Conservation (phyloP, 345 rosid genomes). For the Turnera subulata region DNA sequence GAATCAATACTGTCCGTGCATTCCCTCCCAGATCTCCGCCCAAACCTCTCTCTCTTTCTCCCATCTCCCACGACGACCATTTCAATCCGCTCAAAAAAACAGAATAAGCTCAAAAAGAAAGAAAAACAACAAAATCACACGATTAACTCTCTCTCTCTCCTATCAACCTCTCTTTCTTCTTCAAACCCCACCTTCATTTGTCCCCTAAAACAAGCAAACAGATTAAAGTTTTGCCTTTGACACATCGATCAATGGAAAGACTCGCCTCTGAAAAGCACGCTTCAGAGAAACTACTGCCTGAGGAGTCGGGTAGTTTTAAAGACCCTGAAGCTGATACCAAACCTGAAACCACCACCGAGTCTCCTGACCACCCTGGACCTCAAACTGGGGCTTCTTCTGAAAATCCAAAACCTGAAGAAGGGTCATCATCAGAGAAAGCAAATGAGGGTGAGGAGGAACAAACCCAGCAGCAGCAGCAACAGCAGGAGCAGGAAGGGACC, state of each 20-base stretch:
- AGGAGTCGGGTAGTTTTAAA: background rate
- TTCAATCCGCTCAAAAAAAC: constrained; percentile 8
- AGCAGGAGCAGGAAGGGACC: background rate
- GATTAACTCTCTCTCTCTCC: background rate
- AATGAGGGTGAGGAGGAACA: background rate
- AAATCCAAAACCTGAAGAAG: background rate
- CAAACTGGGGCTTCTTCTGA: background rate
- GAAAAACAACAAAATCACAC: background rate
- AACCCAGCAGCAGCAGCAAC: background rate
- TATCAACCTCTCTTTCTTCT: background rate
- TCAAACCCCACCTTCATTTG: background rate
- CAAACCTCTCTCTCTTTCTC: constrained; percentile 5
- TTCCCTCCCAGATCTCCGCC: background rate
- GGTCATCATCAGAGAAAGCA: background rate
- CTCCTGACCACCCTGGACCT: background rate
- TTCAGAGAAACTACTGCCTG: background rate
- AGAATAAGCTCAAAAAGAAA: background rate
- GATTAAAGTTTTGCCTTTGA: background rate
- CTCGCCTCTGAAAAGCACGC: constrained; percentile 1
- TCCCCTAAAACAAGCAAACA: background rate
- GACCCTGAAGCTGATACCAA: background rate
- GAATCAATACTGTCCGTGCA: too few species aligned
- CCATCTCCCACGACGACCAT: constrained; percentile 9
- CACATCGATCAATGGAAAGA: constrained; percentile 10
- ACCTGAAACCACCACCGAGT: background rate